Evolutionary conservation across 257 asterid species (phyloP), one percentile per base, ranked within the genome.

Genomic region (Avicennia marina): DNA sequence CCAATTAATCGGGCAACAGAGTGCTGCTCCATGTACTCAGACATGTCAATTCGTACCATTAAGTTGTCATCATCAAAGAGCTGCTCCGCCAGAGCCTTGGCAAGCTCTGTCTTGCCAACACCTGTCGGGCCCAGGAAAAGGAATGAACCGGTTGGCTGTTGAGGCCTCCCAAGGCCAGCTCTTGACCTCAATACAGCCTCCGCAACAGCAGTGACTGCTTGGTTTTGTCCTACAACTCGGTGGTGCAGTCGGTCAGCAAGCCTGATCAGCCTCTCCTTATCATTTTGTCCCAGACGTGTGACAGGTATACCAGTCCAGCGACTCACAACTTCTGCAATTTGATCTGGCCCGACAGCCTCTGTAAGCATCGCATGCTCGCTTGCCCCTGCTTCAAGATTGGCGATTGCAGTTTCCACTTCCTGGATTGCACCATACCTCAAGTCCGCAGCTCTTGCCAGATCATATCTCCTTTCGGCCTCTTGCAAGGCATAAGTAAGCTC

Each of bases 21-120:
- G 64, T 88, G 95, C n/a, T 88, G 95, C 65, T 91, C 97, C 98
- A 91, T 91, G 76, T 91, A 88, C 61, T 91, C 97, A 0, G 95
- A 86, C 98, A 91, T 91, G 53, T 91, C 95, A 0, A 91, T 88
- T 53, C 97, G 70, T 1, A 88, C 75, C 80, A 88, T 78, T 44
- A 91, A 65, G 7, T 71, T 88, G 40, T 88, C 97, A 42, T 91
- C 94, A 8, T 88, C 97, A 34, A 88, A 91, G 6, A 91, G 78
- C 66, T 85, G 98, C 67, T 91, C 97, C 0, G 95, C 95, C 43
- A 91, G 72, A 18, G 98, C 97, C 80, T 91, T 91, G 0, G 98
- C 95, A 10, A 91, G 95, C 67, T 91, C 98, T 0, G 97, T 91
- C 42, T 88, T 91, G 1, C 95, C 98, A 27, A 91, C 98, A 47